Evolutionary conservation across 2,329 filamentous ascomycete genomes (phyloP).

Genomic region (Fusarium drepaniforme): DNA sequence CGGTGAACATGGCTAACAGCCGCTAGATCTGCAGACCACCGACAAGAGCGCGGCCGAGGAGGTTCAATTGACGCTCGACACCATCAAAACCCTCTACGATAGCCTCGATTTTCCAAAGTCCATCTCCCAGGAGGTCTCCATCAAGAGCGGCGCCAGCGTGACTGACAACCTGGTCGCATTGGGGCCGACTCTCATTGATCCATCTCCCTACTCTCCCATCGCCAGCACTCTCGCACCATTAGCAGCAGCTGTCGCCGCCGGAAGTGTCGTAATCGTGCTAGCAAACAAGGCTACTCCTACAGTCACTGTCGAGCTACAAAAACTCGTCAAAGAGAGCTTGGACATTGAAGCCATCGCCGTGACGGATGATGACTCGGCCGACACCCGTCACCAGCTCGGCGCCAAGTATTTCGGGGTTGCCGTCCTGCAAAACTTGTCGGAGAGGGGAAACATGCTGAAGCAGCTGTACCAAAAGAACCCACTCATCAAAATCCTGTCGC

Average conservation of each 20-base stretch:
- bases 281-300: not conserved
- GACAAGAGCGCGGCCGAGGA: slow-evolving; percentile 5
- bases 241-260: not conserved
- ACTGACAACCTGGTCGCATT: not conserved
- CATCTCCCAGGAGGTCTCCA: not conserved
- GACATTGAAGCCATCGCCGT: not conserved
- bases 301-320: not conserved
- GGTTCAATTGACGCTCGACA: slow-evolving; percentile 1
- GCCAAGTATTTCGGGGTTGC: not conserved
- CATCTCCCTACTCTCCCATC: slow-evolving; percentile 1
- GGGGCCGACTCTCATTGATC: not conserved
- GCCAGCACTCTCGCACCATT: not conserved
- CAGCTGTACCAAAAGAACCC: not conserved
- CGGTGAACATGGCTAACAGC: not conserved
- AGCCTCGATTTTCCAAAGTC: slow-evolving; percentile 4
- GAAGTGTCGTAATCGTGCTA: not conserved
- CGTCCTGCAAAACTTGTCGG: not conserved
- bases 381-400: not conserved
- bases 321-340: not conserved
- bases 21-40: not conserved
- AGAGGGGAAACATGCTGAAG: not conserved
- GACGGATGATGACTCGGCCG: not conserved
- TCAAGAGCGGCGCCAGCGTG: not conserved
- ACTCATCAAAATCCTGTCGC: not conserved
- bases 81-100: slow-evolving; percentile 8